Base-by-base conservation (phyloP, 257 asterid species). In the Solanum ossicruentum region DNA sequence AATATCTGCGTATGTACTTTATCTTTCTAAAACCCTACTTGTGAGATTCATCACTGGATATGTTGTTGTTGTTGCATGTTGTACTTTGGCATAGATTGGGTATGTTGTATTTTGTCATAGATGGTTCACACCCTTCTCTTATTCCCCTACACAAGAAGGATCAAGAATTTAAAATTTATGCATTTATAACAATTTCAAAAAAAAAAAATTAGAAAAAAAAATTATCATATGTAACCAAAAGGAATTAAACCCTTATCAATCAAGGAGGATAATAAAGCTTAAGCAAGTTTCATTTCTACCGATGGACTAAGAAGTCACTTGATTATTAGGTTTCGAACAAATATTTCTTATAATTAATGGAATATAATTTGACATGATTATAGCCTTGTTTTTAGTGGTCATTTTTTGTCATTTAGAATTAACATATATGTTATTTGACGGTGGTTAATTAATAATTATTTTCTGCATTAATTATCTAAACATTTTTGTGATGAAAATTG, bases 151-250 rank as follows among this genome's bases (percentile, higher is more conserved):
- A 57, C 3, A 4, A n/a, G 66, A 0, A 6, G 13, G 0, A 58
- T n/a, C 5, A 0, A 20, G 1, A 58, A n/a, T 58, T 58, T 58
- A 15, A 58, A 0, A 15, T 20, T 58, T 20, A 58, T 58, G 7
- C 1, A 5, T 9, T 20, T 20, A 0, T 6, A 58, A 3, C 0
- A 0, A 1, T 20, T 58, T 20, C 28, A 20, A 20, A 20, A 20
- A 20, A 20, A 20, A 3, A 58, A 4, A 0, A 20, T 28, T 28
- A 28, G 32, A 28, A 32, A 32, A 32, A 32, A 32, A 32, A 12
- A 3, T 20, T 3, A 58, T 58, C 9, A 18, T 57, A 57, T 57
- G 65, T 57, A 12, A 0, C 13, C 65, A 58, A 58, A 12, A 58
- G 66, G 66, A 3, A 20, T 58, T n/a, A 26, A 58, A n/a, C 28